Percentiles rank a stretch among this genome's conserved stretches.
Evolutionary conservation across 108 stramenopile species (phyloP).

Genomic region (Aureococcus anophagefferens): DNA sequence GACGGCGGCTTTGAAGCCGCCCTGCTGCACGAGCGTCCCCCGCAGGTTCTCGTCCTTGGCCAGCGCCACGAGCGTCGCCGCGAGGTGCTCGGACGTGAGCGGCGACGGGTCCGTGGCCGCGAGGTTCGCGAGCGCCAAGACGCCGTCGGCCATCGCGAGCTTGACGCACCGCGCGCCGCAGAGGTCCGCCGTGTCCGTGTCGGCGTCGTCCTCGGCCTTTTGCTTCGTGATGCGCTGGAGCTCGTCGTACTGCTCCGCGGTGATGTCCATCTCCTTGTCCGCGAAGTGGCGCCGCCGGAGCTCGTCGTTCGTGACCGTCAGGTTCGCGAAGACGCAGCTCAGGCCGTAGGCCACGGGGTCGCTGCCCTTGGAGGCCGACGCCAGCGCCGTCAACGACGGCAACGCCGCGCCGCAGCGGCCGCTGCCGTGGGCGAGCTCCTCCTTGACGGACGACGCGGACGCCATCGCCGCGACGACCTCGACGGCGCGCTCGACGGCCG

Average conservation of each 20-base stretch:
- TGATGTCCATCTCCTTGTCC: slow-evolving; percentile 68
- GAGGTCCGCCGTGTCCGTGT: slow-evolving; percentile 4
- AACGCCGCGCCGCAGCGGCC: slow-evolving; percentile 33
- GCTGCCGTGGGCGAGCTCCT: slow-evolving; percentile 77
- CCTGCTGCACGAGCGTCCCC: slow-evolving; percentile 87
- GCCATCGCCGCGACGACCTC: slow-evolving; percentile 79
- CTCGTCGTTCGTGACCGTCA: slow-evolving; percentile 72
- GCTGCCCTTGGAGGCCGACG: slow-evolving; percentile 40
- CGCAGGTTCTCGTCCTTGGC: slow-evolving; percentile 66
- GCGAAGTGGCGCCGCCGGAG: slow-evolving; percentile 72
- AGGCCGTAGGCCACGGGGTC: slow-evolving; percentile 67
- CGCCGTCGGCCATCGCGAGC: background rate
- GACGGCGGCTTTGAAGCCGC: slow-evolving; percentile 67
- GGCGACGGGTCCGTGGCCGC: background rate
- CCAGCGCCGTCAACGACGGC: slow-evolving; percentile 53
- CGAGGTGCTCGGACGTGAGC: slow-evolving; percentile 12
- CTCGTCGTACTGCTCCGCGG: slow-evolving; percentile 91
- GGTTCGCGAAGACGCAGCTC: slow-evolving; percentile 63
- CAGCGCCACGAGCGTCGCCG: slow-evolving; percentile 45
- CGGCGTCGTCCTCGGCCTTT: slow-evolving; percentile 10
- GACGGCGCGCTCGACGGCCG: slow-evolving; percentile 60
- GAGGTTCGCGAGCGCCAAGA: background rate
- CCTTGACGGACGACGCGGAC: slow-evolving; percentile 74
- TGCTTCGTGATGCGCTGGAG: slow-evolving; percentile 64
- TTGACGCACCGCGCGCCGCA: background rate